Conservation (phyloP, 2,329 filamentous ascomycete genomes). For the Didymella keratinophila region DNA sequence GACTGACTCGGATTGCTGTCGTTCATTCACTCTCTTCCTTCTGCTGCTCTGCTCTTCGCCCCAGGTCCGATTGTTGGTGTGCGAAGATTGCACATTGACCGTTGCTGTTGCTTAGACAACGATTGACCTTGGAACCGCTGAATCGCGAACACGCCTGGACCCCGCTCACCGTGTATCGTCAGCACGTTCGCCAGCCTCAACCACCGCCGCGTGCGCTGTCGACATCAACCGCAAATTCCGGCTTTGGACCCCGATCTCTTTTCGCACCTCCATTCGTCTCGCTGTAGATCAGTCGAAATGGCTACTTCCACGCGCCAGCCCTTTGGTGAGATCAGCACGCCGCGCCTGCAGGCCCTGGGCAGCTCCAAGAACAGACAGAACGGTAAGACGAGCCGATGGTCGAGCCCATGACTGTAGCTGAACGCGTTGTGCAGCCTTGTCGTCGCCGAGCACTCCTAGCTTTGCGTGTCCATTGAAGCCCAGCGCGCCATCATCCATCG, state of each 20-base stretch:
- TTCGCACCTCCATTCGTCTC: background rate
- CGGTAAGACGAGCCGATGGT: conserved; percentile 48
- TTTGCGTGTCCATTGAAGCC: conserved; percentile 47
- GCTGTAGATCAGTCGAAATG: conserved; percentile 29
- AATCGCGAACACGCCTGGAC: conserved; percentile 6
- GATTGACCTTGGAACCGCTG: background rate
- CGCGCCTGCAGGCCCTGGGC: conserved; percentile 74
- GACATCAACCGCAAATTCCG: background rate
- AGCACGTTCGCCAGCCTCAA: conserved; percentile 5
- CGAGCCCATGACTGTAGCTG: conserved; percentile 21
- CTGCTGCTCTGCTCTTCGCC: background rate
- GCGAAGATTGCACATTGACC: background rate
- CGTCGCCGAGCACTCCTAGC: conserved; percentile 27
- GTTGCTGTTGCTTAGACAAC: conserved; percentile 19
- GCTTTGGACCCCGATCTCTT: background rate
- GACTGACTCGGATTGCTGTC: conserved; percentile 10
- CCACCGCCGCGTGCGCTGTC: conserved; percentile 1
- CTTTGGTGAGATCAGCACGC: conserved; percentile 74
- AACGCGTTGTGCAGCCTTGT: conserved; percentile 43
- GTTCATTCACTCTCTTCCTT: background rate
- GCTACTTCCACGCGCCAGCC: conserved; percentile 69
- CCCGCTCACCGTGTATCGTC: conserved; percentile 14
- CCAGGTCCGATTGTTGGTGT: background rate
- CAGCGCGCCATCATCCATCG: conserved; percentile 37
- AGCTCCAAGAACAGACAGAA: conserved; percentile 80